These are phyloP conservation scores for Paracoccidioides brasiliensis DNA, from an alignment of 2,329 filamentous ascomycete genomes.

Conservation along the genomic window DNA sequence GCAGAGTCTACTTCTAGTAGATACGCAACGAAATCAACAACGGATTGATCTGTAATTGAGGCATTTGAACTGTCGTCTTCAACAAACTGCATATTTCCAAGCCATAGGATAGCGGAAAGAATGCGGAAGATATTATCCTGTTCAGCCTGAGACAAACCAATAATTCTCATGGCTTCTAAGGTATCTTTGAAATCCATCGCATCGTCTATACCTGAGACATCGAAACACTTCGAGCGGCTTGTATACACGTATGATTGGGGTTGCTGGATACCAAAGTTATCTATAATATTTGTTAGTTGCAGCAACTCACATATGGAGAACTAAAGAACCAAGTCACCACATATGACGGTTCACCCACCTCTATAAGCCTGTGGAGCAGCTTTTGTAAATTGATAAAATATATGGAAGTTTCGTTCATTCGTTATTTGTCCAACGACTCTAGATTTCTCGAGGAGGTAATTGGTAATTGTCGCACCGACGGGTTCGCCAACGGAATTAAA, in stretches of 20 bases:
- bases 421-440: slow-evolving; percentile 88
- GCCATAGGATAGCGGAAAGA: slow-evolving; percentile 81
- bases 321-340: neutral
- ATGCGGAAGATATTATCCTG: slow-evolving; percentile 96
- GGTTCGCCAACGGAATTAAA: slow-evolving; percentile 89
- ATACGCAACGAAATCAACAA: slow-evolving; percentile 90
- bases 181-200: slow-evolving; percentile 79
- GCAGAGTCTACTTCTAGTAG: slow-evolving; percentile 74
- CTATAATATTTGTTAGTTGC: slow-evolving; percentile 21
- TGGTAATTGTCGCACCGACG: slow-evolving; percentile 92
- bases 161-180: slow-evolving; percentile 84
- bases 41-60: slow-evolving; percentile 71
- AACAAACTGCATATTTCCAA: slow-evolving; percentile 81
- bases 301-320: neutral
- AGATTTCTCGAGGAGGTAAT: slow-evolving; percentile 91
- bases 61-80: slow-evolving; percentile 88
- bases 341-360: slow-evolving; percentile 24
- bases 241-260: slow-evolving; percentile 91
- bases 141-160: slow-evolving; percentile 74
- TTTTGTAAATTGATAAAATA: slow-evolving; percentile 98
- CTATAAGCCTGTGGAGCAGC: slow-evolving; percentile 77
- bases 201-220: slow-evolving; percentile 91
- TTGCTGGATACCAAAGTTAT: slow-evolving; percentile 79
- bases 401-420: slow-evolving; percentile 97
- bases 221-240: slow-evolving; percentile 83